Evolutionary conservation across 768 basidiomycete genomes (phyloP).

Genomic region (Cyathus striatus): DNA sequence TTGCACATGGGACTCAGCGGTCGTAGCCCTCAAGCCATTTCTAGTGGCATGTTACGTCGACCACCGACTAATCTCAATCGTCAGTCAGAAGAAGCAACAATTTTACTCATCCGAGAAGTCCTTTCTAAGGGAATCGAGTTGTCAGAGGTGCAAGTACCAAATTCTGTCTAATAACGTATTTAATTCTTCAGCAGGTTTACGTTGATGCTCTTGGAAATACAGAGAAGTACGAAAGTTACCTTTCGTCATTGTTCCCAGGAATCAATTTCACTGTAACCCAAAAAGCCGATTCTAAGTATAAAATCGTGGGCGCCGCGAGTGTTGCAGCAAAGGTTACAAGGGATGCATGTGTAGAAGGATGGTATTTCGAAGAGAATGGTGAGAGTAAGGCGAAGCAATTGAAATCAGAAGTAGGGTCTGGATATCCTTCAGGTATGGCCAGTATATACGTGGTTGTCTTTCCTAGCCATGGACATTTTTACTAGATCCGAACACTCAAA

Average conservation of each 20-base stretch:
- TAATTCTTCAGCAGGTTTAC: conserved; percentile 53
- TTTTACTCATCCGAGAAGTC: conserved; percentile 81
- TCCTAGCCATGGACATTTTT: not conserved
- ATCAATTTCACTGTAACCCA: conserved; percentile 85
- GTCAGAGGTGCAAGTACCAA: conserved; percentile 51
- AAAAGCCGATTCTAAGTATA: conserved; percentile 95
- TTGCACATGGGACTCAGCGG: not conserved
- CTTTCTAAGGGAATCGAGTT: conserved; percentile 77
- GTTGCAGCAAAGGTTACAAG: conserved; percentile 98
- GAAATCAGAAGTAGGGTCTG: conserved; percentile 59
- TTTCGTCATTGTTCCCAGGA: conserved; percentile 76
- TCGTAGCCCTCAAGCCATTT: conserved; percentile 83
- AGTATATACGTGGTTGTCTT: not conserved
- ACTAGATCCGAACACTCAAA: conserved; percentile 87
- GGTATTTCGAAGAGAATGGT: conserved; percentile 70
- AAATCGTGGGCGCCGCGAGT: conserved; percentile 95
- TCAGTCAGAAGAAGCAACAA: conserved; percentile 86
- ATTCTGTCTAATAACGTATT: too few relatives aligned
- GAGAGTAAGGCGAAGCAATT: conserved; percentile 16
- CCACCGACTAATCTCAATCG: conserved; percentile 85
- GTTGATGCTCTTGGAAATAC: conserved; percentile 94
- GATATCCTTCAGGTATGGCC: conserved; percentile 79
- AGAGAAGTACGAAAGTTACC: conserved; percentile 77
- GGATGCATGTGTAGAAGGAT: conserved; percentile 83
- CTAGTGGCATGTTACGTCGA: conserved; percentile 81